These are phyloP conservation scores for Syzygium syzygioides DNA, from an alignment of 441 rosid genomes.

Conservation along the genomic window DNA sequence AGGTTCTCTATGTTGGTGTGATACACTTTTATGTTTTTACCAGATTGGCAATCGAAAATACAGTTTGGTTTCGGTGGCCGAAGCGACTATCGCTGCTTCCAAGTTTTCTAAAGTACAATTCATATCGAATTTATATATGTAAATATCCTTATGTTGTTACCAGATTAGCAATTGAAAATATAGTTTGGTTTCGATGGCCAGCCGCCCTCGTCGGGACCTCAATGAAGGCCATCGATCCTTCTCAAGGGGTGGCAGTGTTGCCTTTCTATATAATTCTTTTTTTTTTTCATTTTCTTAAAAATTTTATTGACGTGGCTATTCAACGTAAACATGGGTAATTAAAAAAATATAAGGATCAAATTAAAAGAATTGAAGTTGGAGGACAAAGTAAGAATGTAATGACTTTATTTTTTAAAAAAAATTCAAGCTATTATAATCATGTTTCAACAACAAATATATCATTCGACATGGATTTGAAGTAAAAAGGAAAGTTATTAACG, in stretches of 20 bases:
- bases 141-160: not conserved
- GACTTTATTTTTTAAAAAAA: not conserved
- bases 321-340: not conserved
- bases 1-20: not conserved
- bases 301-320: fast-evolving
- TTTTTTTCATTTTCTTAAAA: not conserved
- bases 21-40: no score
- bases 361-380: not conserved
- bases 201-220: not conserved
- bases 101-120: not conserved
- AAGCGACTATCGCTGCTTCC: not conserved
- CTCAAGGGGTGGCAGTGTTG: not conserved
- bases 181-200: not conserved
- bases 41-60: not conserved
- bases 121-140: not conserved
- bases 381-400: not conserved
- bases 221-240: not conserved
- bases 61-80: not conserved
- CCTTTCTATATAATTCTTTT: not conserved
- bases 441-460: not conserved
- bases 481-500: not conserved
- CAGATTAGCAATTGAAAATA: not conserved
- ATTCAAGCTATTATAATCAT: not conserved
- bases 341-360: not conserved
- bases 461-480: not conserved